phyloP scores from a whole-genome alignment of 441 rosid genomes.

The Daphne laureola region DNA sequence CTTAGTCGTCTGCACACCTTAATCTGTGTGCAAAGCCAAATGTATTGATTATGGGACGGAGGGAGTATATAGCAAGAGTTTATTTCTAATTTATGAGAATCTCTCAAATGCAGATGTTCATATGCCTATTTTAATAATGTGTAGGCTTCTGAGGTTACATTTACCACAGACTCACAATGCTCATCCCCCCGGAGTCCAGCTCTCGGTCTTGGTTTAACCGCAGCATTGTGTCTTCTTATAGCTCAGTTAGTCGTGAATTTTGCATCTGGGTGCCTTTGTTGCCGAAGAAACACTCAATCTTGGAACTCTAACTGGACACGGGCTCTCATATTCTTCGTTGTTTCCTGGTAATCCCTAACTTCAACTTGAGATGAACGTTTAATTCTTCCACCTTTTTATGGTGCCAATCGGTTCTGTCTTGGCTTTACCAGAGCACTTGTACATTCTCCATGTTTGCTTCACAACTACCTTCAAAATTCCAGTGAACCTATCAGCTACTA shows the following conservation, averaged over 20 bases:
- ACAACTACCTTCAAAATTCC: too few species aligned
- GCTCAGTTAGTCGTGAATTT: conserved; percentile 59
- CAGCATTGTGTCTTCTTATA: conserved; percentile 58
- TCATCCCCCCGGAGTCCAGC: conserved; percentile 76
- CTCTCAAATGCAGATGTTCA: not conserved
- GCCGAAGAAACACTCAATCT: conserved; percentile 45
- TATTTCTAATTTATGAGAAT: too few species aligned
- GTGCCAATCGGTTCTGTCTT: not conserved
- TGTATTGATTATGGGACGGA: too few species aligned
- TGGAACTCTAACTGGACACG: conserved; percentile 51
- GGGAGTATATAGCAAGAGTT: too few species aligned
- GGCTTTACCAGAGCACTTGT: conserved; percentile 1
- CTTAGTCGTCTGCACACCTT: too few species aligned
- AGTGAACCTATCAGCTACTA: too few species aligned
- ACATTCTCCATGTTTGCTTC: not conserved
- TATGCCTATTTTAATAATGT: conserved; percentile 3
- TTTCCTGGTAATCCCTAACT: conserved; percentile 58
- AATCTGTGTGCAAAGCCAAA: too few species aligned
- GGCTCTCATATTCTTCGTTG: conserved; percentile 54
- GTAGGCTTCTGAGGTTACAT: conserved; percentile 61
- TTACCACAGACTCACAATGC: conserved; percentile 38
- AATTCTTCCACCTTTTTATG: not conserved
- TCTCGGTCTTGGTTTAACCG: conserved; percentile 58
- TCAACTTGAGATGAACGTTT: conserved; percentile 2
- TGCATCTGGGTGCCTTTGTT: conserved; percentile 77